phyloP scores from a whole-genome alignment of 208 protist genomes.

The Leishmania arabica region DNA sequence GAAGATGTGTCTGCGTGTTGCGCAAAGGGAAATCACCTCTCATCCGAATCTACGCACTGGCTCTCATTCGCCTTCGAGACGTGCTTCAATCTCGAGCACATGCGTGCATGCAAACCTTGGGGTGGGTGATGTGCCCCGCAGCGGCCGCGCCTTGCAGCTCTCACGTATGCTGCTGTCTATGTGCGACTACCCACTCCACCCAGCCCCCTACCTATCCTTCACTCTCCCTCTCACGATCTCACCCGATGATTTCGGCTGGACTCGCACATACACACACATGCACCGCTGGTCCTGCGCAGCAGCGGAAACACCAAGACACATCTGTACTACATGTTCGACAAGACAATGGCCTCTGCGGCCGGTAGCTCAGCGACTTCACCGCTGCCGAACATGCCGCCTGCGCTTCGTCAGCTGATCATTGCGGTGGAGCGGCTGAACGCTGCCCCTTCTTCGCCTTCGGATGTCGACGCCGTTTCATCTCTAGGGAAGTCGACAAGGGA shows the following conservation, averaged over 20 bases:
- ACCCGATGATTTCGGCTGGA: not conserved
- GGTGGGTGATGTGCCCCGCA: not conserved
- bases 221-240: not conserved
- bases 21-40: not conserved
- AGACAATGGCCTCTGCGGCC: not conserved
- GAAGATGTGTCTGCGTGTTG: not conserved
- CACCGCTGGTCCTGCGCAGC: not conserved
- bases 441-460: not conserved
- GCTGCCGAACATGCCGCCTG: conserved; percentile 3
- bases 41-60: not conserved
- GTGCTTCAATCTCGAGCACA: not conserved
- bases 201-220: not conserved
- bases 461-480: not conserved
- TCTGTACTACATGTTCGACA: not conserved
- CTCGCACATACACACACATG: not conserved
- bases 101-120: not conserved
- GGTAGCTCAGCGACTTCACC: not conserved
- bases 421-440: conserved; percentile 10
- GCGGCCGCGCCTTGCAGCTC: not conserved
- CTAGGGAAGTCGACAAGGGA: not conserved
- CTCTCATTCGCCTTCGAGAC: not conserved
- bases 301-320: not conserved
- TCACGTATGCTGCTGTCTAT: not conserved
- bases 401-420: conserved; percentile 4
- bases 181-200: not conserved